These are phyloP conservation scores for Phytophthora sp. DNA, from an alignment of 352 stramenopile genomes.

Conservation along the genomic window DNA sequence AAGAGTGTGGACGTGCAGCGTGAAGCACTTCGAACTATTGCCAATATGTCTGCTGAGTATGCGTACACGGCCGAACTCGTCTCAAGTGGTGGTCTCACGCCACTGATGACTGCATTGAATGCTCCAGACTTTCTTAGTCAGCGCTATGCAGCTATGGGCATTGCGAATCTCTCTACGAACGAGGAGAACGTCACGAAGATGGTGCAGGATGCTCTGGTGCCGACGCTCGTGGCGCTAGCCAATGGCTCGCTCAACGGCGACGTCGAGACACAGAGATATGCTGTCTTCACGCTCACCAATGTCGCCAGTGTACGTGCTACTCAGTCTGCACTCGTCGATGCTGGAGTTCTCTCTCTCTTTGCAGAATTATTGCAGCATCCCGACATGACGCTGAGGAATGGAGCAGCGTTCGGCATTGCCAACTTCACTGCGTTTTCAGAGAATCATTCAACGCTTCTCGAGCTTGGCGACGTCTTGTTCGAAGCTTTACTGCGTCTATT, in stretches of 20 bases:
- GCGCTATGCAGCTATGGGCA: constrained; percentile 94
- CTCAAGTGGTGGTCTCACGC: constrained; percentile 87
- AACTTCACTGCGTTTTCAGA: constrained; percentile 94
- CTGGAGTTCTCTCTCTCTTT: constrained; percentile 77
- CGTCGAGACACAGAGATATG: constrained; percentile 93
- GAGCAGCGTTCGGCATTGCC: constrained; percentile 90
- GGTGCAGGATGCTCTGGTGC: constrained; percentile 89
- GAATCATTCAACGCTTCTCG: constrained; percentile 90
- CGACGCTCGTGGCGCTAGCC: constrained; percentile 87
- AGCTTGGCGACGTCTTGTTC: constrained; percentile 47
- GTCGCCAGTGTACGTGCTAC: constrained; percentile 87
- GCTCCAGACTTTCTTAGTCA: constrained; percentile 93
- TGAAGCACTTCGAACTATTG: constrained; percentile 93
- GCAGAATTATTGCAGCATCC: constrained; percentile 72
- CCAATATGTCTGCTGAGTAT: constrained; percentile 96
- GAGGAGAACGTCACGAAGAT: constrained; percentile 91
- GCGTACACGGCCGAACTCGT: constrained; percentile 93
- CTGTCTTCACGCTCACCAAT: constrained; percentile 94
- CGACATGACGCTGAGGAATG: constrained; percentile 89
- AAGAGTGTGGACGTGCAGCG: constrained; percentile 94
- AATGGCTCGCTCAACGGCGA: constrained; percentile 84
- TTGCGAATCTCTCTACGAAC: constrained; percentile 96
- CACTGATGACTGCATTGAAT: constrained; percentile 89
- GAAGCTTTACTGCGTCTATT: constrained; percentile 66
- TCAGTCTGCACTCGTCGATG: constrained; percentile 85